Evolutionary conservation across 1,139 yeast genomes (phyloP).

Genomic region (Maudiozyma humilis): DNA sequence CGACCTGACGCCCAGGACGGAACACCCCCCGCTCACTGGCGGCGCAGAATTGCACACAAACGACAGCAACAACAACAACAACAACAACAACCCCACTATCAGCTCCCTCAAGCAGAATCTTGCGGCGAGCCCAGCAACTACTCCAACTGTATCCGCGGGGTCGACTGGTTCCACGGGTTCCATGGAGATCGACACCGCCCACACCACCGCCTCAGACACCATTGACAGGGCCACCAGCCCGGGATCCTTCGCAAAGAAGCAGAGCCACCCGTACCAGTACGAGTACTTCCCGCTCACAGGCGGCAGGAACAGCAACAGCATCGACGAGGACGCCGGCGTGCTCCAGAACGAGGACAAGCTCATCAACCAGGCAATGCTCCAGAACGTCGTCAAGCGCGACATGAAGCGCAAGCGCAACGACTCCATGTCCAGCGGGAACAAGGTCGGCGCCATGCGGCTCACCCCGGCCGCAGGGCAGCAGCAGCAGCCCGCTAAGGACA

Average conservation of each 20-base stretch:
- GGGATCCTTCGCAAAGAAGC: conserved; percentile 3
- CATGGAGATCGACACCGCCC: not conserved
- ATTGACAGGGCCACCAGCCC: not conserved
- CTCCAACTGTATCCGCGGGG: not conserved
- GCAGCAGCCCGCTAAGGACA: not conserved
- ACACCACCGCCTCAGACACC: not conserved
- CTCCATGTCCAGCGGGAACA: conserved; percentile 5
- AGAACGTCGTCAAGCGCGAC: conserved; percentile 20
- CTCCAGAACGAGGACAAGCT: conserved; percentile 23
- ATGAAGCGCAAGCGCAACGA: conserved; percentile 23
- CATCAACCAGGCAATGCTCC: conserved; percentile 20
- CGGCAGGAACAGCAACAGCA: conserved; percentile 7
- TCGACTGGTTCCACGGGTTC: not conserved
- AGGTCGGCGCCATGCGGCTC: conserved; percentile 3
- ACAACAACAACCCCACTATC: conserved; percentile 6
- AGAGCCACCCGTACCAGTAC: conserved; percentile 12
- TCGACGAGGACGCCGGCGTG: conserved; percentile 18
- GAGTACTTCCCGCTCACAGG: conserved; percentile 9
- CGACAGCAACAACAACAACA: not conserved
- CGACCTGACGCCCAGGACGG: conserved; percentile 17
- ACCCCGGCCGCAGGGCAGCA: not conserved
- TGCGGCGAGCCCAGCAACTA: not conserved
- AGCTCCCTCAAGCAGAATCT: conserved; percentile 4
- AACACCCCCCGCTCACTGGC: not conserved
- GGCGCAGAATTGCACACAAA: not conserved